These are phyloP conservation scores for Podospora tetraspora DNA, from an alignment of 495 filamentous ascomycete genomes.

Conservation along the genomic window DNA sequence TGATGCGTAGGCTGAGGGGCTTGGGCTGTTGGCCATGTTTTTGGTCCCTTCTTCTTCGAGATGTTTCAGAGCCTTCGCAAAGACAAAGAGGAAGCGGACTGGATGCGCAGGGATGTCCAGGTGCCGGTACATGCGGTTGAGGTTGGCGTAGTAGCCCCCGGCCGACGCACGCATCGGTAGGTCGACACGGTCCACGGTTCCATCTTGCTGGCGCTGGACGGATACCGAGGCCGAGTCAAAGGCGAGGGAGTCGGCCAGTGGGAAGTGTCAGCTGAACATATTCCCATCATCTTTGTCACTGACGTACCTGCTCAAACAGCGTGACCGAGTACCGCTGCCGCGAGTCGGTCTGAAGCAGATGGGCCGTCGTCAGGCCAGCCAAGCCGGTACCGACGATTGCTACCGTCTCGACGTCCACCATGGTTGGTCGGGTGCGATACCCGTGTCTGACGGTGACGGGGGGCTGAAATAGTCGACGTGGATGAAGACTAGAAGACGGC, in stretches of 20 bases:
- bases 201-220: conserved; percentile 19
- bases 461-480: neutral
- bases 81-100: conserved; percentile 44
- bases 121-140: conserved; percentile 51
- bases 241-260: conserved; percentile 35
- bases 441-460: neutral
- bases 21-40: neutral
- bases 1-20: neutral
- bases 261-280: conserved; percentile 21
- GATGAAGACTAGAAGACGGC: neutral
- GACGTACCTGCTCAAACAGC: conserved; percentile 45
- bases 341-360: conserved; percentile 44
- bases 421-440: neutral
- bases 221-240: conserved; percentile 40
- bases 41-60: neutral
- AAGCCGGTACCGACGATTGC: conserved; percentile 53
- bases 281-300: neutral
- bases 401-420: neutral
- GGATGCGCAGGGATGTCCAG: conserved; percentile 41
- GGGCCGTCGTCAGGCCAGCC: conserved; percentile 49
- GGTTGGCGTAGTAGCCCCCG: conserved; percentile 49
- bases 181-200: conserved; percentile 37
- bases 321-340: conserved; percentile 41
- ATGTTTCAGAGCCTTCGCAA: conserved; percentile 21
- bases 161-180: conserved; percentile 56